Percentiles rank a stretch among this genome's conserved stretches.
Conservation (phyloP, 805 yeast genomes). For the Teunomyces cretensis region DNA sequence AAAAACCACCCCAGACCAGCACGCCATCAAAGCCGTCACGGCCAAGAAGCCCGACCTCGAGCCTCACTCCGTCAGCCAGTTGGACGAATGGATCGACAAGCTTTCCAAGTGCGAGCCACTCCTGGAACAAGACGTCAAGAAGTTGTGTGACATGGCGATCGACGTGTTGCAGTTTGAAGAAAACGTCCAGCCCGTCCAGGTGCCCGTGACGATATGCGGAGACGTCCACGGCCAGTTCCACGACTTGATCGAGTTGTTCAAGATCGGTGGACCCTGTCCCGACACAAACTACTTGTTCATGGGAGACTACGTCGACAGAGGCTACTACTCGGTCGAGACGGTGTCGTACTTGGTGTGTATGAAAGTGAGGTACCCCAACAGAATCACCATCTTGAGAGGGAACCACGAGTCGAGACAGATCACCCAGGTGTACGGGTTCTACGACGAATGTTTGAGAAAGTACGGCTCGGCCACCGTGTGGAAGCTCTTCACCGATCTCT, state of each 20-base stretch:
- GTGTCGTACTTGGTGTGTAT: conserved; percentile 84
- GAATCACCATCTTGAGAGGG: conserved; percentile 91
- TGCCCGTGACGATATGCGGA: conserved; percentile 97
- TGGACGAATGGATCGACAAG: conserved; percentile 87
- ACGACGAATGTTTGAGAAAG: conserved; percentile 91
- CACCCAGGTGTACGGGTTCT: conserved; percentile 94
- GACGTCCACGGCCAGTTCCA: conserved; percentile 97
- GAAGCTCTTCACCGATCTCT: conserved; percentile 88
- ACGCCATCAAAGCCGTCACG: conserved; percentile 10
- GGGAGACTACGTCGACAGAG: conserved; percentile 85
- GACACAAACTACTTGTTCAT: conserved; percentile 48
- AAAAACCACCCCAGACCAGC: conserved; percentile 12
- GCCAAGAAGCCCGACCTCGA: conserved; percentile 37
- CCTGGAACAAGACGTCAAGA: conserved; percentile 74
- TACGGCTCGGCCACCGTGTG: conserved; percentile 92
- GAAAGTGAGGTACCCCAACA: conserved; percentile 87
- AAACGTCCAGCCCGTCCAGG: conserved; percentile 91
- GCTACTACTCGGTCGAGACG: conserved; percentile 88
- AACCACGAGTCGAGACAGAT: conserved; percentile 95
- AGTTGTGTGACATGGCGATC: conserved; percentile 84
- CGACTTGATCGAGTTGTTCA: conserved; percentile 88
- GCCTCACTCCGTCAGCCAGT: conserved; percentile 52
- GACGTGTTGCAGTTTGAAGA: conserved; percentile 90
- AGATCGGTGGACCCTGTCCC: conserved; percentile 71
- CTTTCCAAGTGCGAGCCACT: conserved; percentile 78